These are phyloP conservation scores for Elaeagnus macrophylla DNA, from an alignment of 306 rosid genomes.

Conservation along the genomic window DNA sequence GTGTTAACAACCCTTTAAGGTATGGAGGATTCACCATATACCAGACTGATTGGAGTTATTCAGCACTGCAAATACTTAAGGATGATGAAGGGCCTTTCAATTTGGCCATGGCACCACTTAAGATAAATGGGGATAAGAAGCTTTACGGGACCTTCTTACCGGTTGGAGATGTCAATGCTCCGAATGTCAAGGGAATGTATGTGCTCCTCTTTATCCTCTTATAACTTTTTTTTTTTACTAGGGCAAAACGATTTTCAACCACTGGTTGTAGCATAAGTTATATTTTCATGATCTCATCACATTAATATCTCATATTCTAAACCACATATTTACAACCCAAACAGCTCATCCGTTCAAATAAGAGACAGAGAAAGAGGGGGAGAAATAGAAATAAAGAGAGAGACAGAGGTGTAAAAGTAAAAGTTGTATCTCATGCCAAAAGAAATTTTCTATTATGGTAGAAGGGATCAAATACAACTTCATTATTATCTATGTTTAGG, in stretches of 20 bases:
- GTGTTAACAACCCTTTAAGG: conserved; percentile 85
- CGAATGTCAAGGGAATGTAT: conserved; percentile 83
- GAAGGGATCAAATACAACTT: background rate
- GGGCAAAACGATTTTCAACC: background rate
- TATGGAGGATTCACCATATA: conserved; percentile 77
- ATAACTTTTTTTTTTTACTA: background rate
- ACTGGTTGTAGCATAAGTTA: background rate
- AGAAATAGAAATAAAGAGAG: too few species aligned
- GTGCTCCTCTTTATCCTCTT: conserved; percentile 16
- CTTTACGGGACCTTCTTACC: conserved; percentile 87
- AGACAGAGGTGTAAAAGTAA: background rate
- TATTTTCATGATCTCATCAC: background rate
- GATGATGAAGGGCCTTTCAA: conserved; percentile 88
- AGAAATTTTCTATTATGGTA: too few species aligned
- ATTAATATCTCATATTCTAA: too few species aligned
- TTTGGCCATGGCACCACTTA: conserved; percentile 87
- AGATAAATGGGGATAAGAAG: conserved; percentile 94
- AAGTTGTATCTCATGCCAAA: background rate
- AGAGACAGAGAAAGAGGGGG: background rate
- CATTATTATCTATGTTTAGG: background rate
- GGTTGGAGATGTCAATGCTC: conserved; percentile 60
- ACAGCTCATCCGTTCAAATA: background rate
- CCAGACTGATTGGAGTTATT: conserved; percentile 94
- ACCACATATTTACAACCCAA: background rate
- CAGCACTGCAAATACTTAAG: conserved; percentile 76